Conservation (phyloP, 2,329 filamentous ascomycete species). For the Fusarium multiceps region DNA sequence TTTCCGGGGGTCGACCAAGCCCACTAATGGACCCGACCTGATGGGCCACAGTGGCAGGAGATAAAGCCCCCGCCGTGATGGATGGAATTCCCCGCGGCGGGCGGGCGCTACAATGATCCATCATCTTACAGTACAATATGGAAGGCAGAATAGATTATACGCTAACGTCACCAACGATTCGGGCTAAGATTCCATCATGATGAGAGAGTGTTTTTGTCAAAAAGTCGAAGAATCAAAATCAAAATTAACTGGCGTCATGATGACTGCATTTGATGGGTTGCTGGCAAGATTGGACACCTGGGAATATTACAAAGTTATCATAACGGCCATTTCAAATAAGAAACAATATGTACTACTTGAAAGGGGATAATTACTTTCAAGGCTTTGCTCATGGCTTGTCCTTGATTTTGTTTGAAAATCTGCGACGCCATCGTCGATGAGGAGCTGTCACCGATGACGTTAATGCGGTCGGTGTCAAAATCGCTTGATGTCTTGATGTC, state of each 20-base stretch:
- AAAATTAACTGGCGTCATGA: conserved; percentile 8
- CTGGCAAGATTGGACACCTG: background rate
- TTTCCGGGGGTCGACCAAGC: conserved; percentile 9
- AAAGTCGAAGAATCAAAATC: background rate
- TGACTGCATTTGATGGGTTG: conserved; percentile 8
- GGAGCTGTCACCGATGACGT: conserved; percentile 35
- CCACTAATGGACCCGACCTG: background rate
- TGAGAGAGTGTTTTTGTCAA: conserved; percentile 8
- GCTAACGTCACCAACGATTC: conserved; percentile 18
- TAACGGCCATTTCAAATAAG: background rate
- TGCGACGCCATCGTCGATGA: conserved; percentile 33
- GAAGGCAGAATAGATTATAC: conserved; percentile 1
- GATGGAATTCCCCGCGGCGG: conserved; percentile 18
- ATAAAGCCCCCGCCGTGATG: background rate
- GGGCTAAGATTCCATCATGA: conserved; percentile 12
- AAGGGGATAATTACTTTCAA: conserved; percentile 10
- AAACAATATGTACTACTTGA: conserved; percentile 11
- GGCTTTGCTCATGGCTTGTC: conserved; percentile 20
- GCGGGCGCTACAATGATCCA: conserved; percentile 7
- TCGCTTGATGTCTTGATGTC: conserved; percentile 27
- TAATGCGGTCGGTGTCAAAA: conserved; percentile 11
- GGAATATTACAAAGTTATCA: background rate
- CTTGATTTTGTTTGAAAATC: conserved; percentile 37
- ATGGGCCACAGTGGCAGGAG: conserved; percentile 8
- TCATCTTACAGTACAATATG: conserved; percentile 2